Base-by-base conservation (phyloP, 75 land plant species). In the Chamaecyparis obtusa region DNA sequence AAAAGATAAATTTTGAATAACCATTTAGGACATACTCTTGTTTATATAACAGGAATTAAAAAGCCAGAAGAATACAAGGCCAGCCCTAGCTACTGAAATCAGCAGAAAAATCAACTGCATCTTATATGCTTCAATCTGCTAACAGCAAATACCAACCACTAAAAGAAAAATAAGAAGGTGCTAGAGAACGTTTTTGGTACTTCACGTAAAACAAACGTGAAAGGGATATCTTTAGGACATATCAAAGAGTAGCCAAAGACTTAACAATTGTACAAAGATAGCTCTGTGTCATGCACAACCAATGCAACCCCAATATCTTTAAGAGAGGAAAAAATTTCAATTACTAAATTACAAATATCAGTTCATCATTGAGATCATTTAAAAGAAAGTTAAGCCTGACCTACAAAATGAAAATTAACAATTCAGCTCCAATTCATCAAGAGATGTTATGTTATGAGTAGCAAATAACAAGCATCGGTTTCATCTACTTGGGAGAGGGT, bases 381-480 rank as follows among this genome's bases (percentile, higher is more conserved):
- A 44, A 27, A 46, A 80, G 27, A 21, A 24, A 48, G 24, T 80
- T 5, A 80, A 46, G 27, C 44, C 24, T 27, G 49, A 80, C 30
- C 83, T 11, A n/a, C 51, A 81, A 81, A 81, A n/a, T 46, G 32
- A 81, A 81, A 46, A 14, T n/a, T 16, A 3, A 74, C 36, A 74
- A 30, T 33, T 33, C 43, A 81, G 49, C 54, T 46, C 54, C 14
- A 13, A 46, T 15, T 17, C 44, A 80, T 43, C 83, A 8, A 81
- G 83, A 81, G 83, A 81, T 27, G 49, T 44, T 46, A 44, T 13
- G 83, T n/a, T 46, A 81, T 46, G 46, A n/a, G 46, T n/a, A 81
- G 54, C 30, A 44, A 44, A 46, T 46, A 44, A 81, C 51, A 81
- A n/a, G 17, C 48, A 46, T n/a, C 14, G 10, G 15, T 46, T 46